These are phyloP conservation scores for Marasmius tenuissimus DNA, from an alignment of 1,284 basidiomycete genomes.

Conservation along the genomic window DNA sequence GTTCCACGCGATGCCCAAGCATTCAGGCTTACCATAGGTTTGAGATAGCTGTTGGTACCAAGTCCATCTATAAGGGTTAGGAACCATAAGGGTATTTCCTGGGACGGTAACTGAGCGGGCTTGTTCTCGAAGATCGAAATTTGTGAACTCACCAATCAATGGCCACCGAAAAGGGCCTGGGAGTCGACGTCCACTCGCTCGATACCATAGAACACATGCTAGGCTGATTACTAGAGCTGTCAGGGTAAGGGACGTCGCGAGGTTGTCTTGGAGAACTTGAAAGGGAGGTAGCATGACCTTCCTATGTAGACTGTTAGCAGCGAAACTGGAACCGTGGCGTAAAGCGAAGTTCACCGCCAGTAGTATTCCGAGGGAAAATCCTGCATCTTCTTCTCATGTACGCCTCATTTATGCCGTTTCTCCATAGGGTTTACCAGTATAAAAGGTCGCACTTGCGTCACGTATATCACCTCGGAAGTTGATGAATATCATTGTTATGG, in stretches of 20 bases:
- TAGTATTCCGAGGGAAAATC: no score
- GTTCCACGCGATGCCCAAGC: not conserved
- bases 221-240: not conserved
- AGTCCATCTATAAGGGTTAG: not conserved
- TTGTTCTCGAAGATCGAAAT: not conserved
- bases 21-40: not conserved
- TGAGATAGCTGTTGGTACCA: not conserved
- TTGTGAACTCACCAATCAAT: not conserved
- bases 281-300: no score
- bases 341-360: no score
- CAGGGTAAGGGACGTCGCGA: not conserved
- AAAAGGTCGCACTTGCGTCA: no score
- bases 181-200: not conserved
- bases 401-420: no score
- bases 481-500: no score
- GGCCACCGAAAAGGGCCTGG: not conserved
- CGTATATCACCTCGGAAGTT: no score
- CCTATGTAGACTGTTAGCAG: no score
- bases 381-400: no score
- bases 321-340: no score
- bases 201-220: not conserved
- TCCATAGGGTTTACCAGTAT: no score
- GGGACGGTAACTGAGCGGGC: not conserved
- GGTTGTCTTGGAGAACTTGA: not conserved
- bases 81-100: not conserved